phyloP scores from a whole-genome alignment of 345 rosid species.

The Eucalyptus erythrocorys region DNA sequence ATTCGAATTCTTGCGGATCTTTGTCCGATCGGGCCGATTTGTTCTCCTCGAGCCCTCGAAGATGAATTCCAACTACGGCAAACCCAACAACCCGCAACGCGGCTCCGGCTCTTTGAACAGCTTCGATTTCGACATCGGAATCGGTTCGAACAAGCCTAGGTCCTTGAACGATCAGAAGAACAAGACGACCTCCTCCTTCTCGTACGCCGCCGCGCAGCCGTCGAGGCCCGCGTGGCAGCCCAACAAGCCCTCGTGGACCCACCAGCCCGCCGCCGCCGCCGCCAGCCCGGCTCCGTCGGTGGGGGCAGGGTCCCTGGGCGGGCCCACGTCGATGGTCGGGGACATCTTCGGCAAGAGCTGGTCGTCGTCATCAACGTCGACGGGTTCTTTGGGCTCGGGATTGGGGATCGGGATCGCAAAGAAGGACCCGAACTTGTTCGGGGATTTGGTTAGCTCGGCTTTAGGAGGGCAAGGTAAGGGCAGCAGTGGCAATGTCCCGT shows the following conservation, averaged over 20 bases:
- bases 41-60: background rate
- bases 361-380: constrained; percentile 33
- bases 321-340: constrained; percentile 76
- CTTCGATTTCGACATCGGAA: constrained; percentile 70
- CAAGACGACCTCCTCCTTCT: constrained; percentile 2
- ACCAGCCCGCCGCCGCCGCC: constrained; percentile 32
- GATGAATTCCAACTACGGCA: constrained; percentile 1
- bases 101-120: constrained; percentile 27
- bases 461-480: constrained; percentile 66
- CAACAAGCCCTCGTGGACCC: constrained; percentile 78
- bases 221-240: constrained; percentile 67
- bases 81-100: background rate
- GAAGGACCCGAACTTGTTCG: constrained; percentile 74
- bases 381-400: constrained; percentile 9
- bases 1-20: background rate
- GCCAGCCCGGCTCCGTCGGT: constrained; percentile 19
- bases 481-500: constrained; percentile 42
- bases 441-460: constrained; percentile 81
- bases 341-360: constrained; percentile 91
- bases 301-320: constrained; percentile 20
- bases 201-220: constrained; percentile 15
- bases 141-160: constrained; percentile 55
- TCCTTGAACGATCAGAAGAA: constrained; percentile 72
- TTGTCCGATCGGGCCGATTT: background rate
- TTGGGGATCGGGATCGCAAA: constrained; percentile 52